Evolutionary conservation across 495 filamentous ascomycete genomes (phyloP).

Genomic region (Penicillium soppii): DNA sequence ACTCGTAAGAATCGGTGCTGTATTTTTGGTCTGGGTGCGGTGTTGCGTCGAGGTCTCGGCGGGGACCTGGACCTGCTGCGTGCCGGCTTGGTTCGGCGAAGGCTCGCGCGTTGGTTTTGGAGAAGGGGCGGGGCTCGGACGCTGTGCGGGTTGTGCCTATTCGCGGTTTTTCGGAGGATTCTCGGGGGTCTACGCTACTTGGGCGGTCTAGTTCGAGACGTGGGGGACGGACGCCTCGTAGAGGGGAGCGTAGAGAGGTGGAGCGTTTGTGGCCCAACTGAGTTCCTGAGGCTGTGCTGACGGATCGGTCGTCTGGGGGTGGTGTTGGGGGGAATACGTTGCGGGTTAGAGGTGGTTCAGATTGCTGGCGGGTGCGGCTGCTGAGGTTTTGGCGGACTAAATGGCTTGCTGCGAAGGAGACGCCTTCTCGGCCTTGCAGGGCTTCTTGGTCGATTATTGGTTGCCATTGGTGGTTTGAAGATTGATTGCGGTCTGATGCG

Average conservation of each 20-base stretch:
- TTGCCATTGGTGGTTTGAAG: conserved; percentile 23
- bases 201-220: conserved; percentile 41
- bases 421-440: conserved; percentile 76
- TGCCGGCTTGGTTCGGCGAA: conserved; percentile 17
- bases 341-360: conserved; percentile 78
- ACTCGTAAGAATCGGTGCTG: conserved; percentile 68
- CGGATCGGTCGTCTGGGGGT: conserved; percentile 77
- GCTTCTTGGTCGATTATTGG: conserved; percentile 30
- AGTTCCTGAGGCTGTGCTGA: conserved; percentile 13
- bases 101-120: conserved; percentile 26
- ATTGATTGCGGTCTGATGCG: conserved; percentile 64
- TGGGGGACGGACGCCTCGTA: conserved; percentile 37
- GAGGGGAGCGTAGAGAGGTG: conserved; percentile 33
- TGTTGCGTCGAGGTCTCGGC: conserved; percentile 31
- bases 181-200: conserved; percentile 21
- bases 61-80: conserved; percentile 27
- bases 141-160: conserved; percentile 55
- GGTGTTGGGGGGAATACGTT: conserved; percentile 95
- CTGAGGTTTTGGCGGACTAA: conserved; percentile 80
- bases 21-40: conserved; percentile 44
- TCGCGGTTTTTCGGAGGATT: conserved; percentile 38
- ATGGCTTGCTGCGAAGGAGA: conserved; percentile 88
- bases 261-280: conserved; percentile 17
- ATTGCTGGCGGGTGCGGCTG: conserved; percentile 76
- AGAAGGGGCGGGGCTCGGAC: conserved; percentile 51